Conservation (phyloP, 345 rosid species). For the Trapa incisa region DNA sequence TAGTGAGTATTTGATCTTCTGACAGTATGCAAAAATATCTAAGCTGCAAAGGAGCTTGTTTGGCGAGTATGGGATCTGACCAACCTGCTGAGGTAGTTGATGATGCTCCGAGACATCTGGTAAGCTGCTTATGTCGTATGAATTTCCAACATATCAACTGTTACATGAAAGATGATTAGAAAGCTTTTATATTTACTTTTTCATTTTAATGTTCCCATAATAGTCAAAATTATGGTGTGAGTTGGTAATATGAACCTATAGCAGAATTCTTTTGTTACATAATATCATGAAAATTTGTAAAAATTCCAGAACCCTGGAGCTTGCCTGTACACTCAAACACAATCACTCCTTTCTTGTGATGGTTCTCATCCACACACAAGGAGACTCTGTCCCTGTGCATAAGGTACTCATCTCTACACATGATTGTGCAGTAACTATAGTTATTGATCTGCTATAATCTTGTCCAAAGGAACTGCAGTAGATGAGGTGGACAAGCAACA, state of each 20-base stretch:
- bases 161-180: background rate
- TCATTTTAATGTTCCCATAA: background rate
- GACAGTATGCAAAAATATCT: conserved; percentile 66
- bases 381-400: conserved; percentile 94
- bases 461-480: background rate
- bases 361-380: conserved; percentile 69
- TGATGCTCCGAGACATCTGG: conserved; percentile 83
- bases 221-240: background rate
- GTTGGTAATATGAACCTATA: background rate
- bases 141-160: background rate
- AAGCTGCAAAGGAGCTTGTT: conserved; percentile 80
- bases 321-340: conserved; percentile 63
- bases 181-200: background rate
- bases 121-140: conserved; percentile 16
- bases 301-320: conserved; percentile 71
- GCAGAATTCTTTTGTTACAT: background rate
- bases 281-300: background rate
- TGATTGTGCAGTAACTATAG: background rate
- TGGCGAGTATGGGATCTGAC: conserved; percentile 71
- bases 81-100: conserved; percentile 92
- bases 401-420: conserved; percentile 7
- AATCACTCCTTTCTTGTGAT: conserved; percentile 71
- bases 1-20: conserved; percentile 5
- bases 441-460: background rate
- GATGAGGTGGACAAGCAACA: background rate